phyloP scores from a whole-genome alignment of 768 basidiomycete genomes.

The Tricholoma furcatifolium region DNA sequence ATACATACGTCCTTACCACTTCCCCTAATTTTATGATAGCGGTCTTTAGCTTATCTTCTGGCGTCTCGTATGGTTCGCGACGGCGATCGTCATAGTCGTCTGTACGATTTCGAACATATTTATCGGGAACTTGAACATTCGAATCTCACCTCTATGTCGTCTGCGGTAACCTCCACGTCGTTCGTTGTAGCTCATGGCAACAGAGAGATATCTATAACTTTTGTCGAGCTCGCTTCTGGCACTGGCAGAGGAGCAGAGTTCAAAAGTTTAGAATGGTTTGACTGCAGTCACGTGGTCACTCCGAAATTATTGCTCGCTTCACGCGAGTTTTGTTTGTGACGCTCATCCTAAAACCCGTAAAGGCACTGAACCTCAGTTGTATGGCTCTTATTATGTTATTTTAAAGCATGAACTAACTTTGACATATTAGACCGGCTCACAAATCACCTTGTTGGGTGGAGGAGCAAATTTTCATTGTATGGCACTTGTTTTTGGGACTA shows the following conservation, averaged over 20 bases:
- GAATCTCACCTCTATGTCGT: constrained; percentile 54
- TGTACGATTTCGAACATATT: constrained; percentile 26
- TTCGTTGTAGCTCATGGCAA: constrained; percentile 54
- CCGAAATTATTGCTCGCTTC: no score
- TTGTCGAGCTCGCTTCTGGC: constrained; percentile 10
- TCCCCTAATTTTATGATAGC: constrained; percentile 76
- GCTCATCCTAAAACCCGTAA: no score
- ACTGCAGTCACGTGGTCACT: no score
- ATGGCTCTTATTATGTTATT: no score
- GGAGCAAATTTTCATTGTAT: neutral
- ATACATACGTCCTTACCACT: constrained; percentile 54
- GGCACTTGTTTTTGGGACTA: neutral
- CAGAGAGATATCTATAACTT: constrained; percentile 21
- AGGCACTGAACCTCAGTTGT: no score
- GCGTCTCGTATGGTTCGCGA: constrained; percentile 62
- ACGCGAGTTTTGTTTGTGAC: no score
- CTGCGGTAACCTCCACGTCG: constrained; percentile 50
- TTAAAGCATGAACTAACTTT: no score
- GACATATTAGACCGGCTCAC: neutral
- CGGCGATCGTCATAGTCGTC: constrained; percentile 73
- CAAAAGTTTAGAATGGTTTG: no score
- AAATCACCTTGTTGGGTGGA: neutral
- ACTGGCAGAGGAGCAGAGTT: constrained; percentile 3
- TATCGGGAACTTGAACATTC: constrained; percentile 15
- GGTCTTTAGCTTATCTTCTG: constrained; percentile 68